Percentiles rank a stretch among this genome's conserved stretches.
Conservation (phyloP, 1,284 basidiomycete genomes). For the Marasmius fiardii region DNA sequence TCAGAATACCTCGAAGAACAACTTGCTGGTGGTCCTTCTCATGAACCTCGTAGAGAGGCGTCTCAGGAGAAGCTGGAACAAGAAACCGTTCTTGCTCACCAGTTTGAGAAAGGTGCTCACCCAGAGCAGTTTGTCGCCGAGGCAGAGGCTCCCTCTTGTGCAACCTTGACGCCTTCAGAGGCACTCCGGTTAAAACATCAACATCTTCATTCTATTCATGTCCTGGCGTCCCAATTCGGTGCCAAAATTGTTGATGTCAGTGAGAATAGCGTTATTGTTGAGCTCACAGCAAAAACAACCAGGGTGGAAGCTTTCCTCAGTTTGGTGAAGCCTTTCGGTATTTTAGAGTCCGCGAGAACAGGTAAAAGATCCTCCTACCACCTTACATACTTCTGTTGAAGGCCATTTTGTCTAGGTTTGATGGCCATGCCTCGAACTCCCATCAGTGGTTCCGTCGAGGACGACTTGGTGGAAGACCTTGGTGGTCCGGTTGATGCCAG, state of each 20-base stretch:
- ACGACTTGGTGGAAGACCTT: conserved; percentile 44
- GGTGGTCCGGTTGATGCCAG: conserved; percentile 74
- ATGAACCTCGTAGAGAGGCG: conserved; percentile 53
- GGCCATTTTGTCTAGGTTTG: conserved; percentile 53
- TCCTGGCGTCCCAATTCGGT: conserved; percentile 86
- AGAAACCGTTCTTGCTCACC: conserved; percentile 67
- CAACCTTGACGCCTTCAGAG: conserved; percentile 71
- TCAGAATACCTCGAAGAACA: conserved; percentile 96
- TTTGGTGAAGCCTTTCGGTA: conserved; percentile 91
- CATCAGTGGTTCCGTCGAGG: conserved; percentile 66
- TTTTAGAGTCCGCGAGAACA: conserved; percentile 90
- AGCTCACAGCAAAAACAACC: conserved; percentile 89
- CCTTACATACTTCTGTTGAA: neutral
- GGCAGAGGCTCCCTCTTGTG: conserved; percentile 20
- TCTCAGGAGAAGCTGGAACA: conserved; percentile 54
- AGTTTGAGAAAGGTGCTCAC: conserved; percentile 64
- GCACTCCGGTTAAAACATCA: conserved; percentile 89
- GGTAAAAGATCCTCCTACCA: conserved; percentile 52
- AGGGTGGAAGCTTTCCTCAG: conserved; percentile 93
- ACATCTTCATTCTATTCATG: conserved; percentile 83
- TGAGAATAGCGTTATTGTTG: conserved; percentile 92
- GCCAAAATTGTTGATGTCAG: conserved; percentile 94
- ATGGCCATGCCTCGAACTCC: conserved; percentile 98
- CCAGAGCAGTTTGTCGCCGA: conserved; percentile 27
- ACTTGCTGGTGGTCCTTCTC: conserved; percentile 78